phyloP scores from a whole-genome alignment of 768 basidiomycete species.

The Albatrellus ellisii region DNA sequence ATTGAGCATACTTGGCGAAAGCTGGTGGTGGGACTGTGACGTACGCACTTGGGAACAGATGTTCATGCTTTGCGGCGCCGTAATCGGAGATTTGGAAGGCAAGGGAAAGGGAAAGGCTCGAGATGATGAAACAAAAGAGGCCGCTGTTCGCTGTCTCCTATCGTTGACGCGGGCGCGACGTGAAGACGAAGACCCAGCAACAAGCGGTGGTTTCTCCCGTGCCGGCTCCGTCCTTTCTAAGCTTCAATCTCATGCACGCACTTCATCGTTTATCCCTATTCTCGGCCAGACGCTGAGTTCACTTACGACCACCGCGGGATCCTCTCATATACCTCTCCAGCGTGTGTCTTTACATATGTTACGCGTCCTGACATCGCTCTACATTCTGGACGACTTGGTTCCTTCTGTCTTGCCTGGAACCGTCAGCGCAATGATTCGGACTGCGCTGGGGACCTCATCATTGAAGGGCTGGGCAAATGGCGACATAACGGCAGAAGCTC shows the following conservation, averaged over 20 bases:
- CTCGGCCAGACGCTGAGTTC: slow-evolving; percentile 75
- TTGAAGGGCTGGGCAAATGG: slow-evolving; percentile 63
- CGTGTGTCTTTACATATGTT: slow-evolving; percentile 46
- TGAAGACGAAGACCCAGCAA: slow-evolving; percentile 23
- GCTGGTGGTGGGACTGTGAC: slow-evolving; percentile 84
- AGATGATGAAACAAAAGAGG: slow-evolving; percentile 74
- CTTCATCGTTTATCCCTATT: slow-evolving; percentile 51
- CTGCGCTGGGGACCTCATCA: slow-evolving; percentile 42
- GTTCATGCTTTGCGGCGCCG: slow-evolving; percentile 59
- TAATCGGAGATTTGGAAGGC: slow-evolving; percentile 49
- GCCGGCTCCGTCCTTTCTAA: slow-evolving; percentile 23
- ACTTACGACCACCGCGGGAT: slow-evolving; percentile 45
- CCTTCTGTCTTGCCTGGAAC: slow-evolving; percentile 77
- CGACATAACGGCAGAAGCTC: slow-evolving; percentile 43
- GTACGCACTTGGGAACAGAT: slow-evolving; percentile 70
- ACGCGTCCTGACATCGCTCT: slow-evolving; percentile 33
- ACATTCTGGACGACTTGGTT: slow-evolving; percentile 36
- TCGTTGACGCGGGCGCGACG: slow-evolving; percentile 45
- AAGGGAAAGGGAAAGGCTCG: slow-evolving; percentile 57
- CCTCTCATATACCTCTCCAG: slow-evolving; percentile 50
- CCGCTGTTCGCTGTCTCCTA: slow-evolving; percentile 55
- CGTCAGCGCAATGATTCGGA: slow-evolving; percentile 62
- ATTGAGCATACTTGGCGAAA: slow-evolving; percentile 43
- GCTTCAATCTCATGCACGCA: slow-evolving; percentile 27
- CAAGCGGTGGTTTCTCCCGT: slow-evolving; percentile 8